A percentile compares a stretch with the other conserved stretches of the same genome.
phyloP scores from a whole-genome alignment of 148 eudicot species.

The Vaccinium vitisidaea region DNA sequence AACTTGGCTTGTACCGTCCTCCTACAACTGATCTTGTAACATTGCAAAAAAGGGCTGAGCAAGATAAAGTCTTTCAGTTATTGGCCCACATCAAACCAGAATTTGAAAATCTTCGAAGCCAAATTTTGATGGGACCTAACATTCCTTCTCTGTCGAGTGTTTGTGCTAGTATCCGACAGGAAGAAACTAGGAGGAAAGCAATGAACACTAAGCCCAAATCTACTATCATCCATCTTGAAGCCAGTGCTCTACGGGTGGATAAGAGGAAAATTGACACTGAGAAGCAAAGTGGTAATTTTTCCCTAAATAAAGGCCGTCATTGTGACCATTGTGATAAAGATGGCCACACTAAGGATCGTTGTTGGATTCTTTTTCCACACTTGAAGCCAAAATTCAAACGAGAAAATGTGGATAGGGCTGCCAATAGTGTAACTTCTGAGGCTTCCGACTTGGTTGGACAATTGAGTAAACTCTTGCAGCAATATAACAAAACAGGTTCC shows the following conservation, averaged over 20 bases:
- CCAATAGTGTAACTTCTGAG: too few relatives aligned
- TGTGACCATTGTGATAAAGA: too few relatives aligned
- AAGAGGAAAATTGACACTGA: neutral
- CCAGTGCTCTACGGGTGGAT: neutral
- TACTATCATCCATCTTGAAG: neutral
- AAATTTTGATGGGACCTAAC: too few relatives aligned
- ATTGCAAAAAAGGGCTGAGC: neutral
- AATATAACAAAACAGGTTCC: too few relatives aligned
- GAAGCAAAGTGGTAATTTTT: neutral
- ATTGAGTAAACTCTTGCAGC: too few relatives aligned
- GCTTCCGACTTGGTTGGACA: too few relatives aligned
- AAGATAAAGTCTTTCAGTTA: neutral
- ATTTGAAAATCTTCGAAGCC: neutral
- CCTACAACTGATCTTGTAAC: neutral
- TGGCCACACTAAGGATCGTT: too few relatives aligned
- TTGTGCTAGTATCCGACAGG: neutral
- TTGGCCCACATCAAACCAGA: neutral
- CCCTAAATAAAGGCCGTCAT: neutral
- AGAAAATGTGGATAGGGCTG: too few relatives aligned
- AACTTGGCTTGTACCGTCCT: neutral
- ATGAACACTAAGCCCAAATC: neutral
- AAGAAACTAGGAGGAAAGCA: neutral
- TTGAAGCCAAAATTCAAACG: too few relatives aligned
- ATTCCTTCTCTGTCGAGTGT: neutral
- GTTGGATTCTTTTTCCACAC: too few relatives aligned